These are phyloP conservation scores for Xylaria sp. DNA, from an alignment of 2,329 filamentous ascomycete genomes.

Conservation along the genomic window DNA sequence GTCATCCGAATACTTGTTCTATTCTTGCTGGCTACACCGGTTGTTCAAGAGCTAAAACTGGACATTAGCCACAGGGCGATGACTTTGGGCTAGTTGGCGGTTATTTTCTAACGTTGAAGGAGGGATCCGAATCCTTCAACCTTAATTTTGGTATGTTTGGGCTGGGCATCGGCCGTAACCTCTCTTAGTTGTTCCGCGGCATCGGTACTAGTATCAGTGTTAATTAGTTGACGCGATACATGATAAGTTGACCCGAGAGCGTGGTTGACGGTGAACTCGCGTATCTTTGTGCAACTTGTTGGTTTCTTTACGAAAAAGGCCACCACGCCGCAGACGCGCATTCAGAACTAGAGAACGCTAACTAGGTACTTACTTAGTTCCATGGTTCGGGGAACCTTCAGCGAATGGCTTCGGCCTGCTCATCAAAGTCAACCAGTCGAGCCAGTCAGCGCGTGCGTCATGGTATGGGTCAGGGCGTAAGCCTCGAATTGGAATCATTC, in stretches of 20 bases:
- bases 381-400: neutral
- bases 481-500: neutral
- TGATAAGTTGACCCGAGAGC: neutral
- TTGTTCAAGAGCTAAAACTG: conserved; percentile 4
- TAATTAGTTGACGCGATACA: neutral
- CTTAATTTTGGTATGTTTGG: conserved; percentile 12
- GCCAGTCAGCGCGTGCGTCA: no score
- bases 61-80: neutral
- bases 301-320: neutral
- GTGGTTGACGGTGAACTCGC: conserved; percentile 6
- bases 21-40: neutral
- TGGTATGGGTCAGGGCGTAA: neutral
- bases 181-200: neutral
- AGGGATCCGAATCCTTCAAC: conserved; percentile 27
- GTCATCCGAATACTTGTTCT: neutral
- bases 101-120: conserved; percentile 12
- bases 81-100: neutral
- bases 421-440: neutral
- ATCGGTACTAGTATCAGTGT: conserved; percentile 10
- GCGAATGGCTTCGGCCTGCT: neutral
- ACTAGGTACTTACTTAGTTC: no score
- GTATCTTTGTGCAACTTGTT: neutral
- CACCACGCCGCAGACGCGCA: neutral
- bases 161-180: conserved; percentile 2
- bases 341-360: neutral